Percentiles rank a stretch among this genome's conserved stretches.
These are phyloP conservation scores for Cryptococcus sp. DNA, from an alignment of 1,284 basidiomycete species.

Conservation along the genomic window DNA sequence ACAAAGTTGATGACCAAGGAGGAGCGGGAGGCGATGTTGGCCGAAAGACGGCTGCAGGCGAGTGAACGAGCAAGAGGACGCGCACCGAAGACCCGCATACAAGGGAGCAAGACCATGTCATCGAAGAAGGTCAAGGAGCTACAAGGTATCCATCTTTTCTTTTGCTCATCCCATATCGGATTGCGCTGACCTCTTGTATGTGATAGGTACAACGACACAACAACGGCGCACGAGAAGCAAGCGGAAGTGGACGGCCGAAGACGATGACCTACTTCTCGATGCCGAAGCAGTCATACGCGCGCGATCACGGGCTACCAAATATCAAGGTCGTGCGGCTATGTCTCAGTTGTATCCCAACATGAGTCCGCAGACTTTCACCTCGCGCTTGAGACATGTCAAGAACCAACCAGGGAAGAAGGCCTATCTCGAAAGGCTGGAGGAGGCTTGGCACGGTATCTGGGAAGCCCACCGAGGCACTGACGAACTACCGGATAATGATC, in stretches of 20 bases:
- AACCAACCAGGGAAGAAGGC: constrained; percentile 67
- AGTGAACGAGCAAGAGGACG: neutral
- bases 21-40: constrained; percentile 8
- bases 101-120: neutral
- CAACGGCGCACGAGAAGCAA: constrained; percentile 57
- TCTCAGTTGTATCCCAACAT: constrained; percentile 70
- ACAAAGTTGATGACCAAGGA: constrained; percentile 12
- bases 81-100: neutral
- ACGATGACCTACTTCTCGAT: constrained; percentile 82
- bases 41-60: constrained; percentile 5
- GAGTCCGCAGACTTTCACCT: constrained; percentile 27
- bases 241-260: constrained; percentile 80
- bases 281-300: constrained; percentile 77
- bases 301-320: constrained; percentile 62
- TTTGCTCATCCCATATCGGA: too few relatives aligned
- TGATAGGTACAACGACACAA: neutral
- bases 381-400: constrained; percentile 57
- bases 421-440: constrained; percentile 76
- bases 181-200: neutral
- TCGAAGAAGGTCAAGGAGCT: too few relatives aligned
- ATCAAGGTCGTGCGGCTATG: constrained; percentile 57
- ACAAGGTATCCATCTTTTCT: too few relatives aligned
- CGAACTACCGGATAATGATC: constrained; percentile 70
- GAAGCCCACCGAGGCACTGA: constrained; percentile 66
- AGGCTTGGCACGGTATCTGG: constrained; percentile 79